Conservation (phyloP, 345 rosid genomes). For the Hypericum perforatum region DNA sequence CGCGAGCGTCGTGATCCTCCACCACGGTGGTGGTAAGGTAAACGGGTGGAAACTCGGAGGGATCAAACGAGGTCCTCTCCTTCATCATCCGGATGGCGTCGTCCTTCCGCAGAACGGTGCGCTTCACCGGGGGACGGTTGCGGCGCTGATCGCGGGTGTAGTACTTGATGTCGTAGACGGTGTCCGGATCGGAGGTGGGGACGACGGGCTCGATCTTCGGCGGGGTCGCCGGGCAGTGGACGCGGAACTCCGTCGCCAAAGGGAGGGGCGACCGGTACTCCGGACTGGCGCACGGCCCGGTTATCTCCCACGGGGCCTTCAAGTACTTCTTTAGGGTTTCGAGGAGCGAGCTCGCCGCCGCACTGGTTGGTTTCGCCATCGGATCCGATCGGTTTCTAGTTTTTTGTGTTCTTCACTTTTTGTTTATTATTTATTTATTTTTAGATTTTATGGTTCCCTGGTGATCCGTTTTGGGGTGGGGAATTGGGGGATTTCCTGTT, state of each 20-base stretch:
- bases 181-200: conserved; percentile 73
- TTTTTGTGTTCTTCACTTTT: too few species aligned
- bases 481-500: too few species aligned
- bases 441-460: too few species aligned
- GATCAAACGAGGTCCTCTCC: conserved; percentile 49
- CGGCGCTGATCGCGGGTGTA: conserved; percentile 74
- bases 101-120: conserved; percentile 58
- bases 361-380: conserved; percentile 57
- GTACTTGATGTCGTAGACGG: conserved; percentile 81
- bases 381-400: not conserved
- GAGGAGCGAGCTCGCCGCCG: conserved; percentile 38
- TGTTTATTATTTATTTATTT: too few species aligned
- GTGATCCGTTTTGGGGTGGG: too few species aligned
- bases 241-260: conserved; percentile 57
- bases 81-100: conserved; percentile 71
- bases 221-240: conserved; percentile 61
- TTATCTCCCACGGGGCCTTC: conserved; percentile 93
- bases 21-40: conserved; percentile 53
- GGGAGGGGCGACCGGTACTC: conserved; percentile 59
- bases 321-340: conserved; percentile 59
- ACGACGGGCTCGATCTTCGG: conserved; percentile 39
- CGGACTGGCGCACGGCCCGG: conserved; percentile 85
- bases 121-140: conserved; percentile 69
- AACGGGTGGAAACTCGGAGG: conserved; percentile 61
- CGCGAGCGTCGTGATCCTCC: conserved; percentile 50